A percentile compares a stretch with the other conserved stretches of the same genome.
These are phyloP conservation scores for Herpetomonas samuelpessoai DNA, from an alignment of 208 protist genomes.

Conservation along the genomic window DNA sequence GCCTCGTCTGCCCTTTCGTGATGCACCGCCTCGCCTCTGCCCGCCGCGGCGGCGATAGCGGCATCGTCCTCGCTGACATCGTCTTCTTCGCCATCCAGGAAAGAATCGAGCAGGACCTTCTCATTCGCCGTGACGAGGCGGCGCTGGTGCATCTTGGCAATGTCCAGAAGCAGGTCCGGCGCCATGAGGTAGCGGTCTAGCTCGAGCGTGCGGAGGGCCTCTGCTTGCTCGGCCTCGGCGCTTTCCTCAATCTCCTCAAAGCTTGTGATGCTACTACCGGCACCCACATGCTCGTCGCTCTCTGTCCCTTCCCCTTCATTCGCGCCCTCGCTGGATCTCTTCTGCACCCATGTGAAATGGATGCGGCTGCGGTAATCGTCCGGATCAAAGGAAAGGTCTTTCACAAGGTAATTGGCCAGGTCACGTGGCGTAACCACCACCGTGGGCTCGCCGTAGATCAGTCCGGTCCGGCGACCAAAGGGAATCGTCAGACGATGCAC, in stretches of 20 bases:
- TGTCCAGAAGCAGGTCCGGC: constrained; percentile 80
- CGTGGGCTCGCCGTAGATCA: constrained; percentile 66
- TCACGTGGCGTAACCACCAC: constrained; percentile 53
- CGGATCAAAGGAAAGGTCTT: constrained; percentile 45
- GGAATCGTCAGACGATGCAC: constrained; percentile 60
- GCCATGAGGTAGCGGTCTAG: constrained; percentile 84
- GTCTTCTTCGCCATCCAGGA: constrained; percentile 51
- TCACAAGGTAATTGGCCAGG: constrained; percentile 54
- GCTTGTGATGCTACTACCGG: not conserved
- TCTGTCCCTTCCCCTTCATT: not conserved
- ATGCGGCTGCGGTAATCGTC: constrained; percentile 81
- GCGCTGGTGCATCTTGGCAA: constrained; percentile 68
- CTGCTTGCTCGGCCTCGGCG: constrained; percentile 49
- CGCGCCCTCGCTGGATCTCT: constrained; percentile 6
- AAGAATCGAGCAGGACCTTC: constrained; percentile 64
- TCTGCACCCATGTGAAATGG: constrained; percentile 47
- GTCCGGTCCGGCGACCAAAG: constrained; percentile 81
- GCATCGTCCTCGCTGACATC: not conserved
- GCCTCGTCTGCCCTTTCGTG: not conserved
- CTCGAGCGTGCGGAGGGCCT: constrained; percentile 59
- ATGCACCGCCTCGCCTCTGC: not conserved
- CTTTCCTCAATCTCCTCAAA: constrained; percentile 46
- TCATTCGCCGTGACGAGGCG: constrained; percentile 64
- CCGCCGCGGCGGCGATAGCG: not conserved
- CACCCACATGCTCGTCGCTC: not conserved